phyloP scores from a whole-genome alignment of 192 early-diverging fungal genomes.

The Gonapodya sp. region DNA sequence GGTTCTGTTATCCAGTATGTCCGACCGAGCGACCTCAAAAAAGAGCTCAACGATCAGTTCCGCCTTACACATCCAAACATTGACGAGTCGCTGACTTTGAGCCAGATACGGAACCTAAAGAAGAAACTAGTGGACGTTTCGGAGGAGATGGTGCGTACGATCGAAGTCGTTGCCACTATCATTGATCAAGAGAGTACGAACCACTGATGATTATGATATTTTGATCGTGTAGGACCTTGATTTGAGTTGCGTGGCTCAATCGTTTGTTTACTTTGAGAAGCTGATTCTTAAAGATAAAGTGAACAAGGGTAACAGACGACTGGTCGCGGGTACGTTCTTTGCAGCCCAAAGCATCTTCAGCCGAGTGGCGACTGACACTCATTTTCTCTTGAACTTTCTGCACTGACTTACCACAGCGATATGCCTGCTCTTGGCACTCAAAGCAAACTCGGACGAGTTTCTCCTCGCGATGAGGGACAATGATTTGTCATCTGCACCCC shows the following conservation, averaged over 20 bases:
- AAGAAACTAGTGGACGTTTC: constrained; percentile 51
- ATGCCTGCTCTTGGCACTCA: constrained; percentile 72
- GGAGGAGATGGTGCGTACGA: constrained; percentile 20
- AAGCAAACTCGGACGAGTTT: constrained; percentile 52
- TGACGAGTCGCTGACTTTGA: constrained; percentile 69
- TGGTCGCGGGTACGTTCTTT: constrained; percentile 14
- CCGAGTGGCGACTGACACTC: not conserved
- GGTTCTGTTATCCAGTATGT: constrained; percentile 76
- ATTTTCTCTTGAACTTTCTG: constrained; percentile 14
- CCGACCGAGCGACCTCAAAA: constrained; percentile 69
- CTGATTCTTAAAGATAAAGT: constrained; percentile 61
- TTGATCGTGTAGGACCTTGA: constrained; percentile 57
- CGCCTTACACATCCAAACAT: constrained; percentile 70
- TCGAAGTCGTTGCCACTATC: too few species aligned
- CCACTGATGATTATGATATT: too few species aligned
- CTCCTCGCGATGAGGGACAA: not conserved
- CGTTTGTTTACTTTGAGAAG: constrained; percentile 95
- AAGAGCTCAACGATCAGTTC: constrained; percentile 82
- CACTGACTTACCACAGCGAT: constrained; percentile 28
- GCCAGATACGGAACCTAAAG: constrained; percentile 80
- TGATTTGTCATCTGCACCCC: not conserved
- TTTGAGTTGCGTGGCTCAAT: constrained; percentile 75
- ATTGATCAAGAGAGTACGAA: too few species aligned
- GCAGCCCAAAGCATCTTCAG: too few species aligned
- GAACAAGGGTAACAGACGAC: constrained; percentile 13